Percentiles rank a stretch among this genome's conserved stretches.
Conservation (phyloP, 2,329 filamentous ascomycete genomes). For the Zarea fungicola region DNA sequence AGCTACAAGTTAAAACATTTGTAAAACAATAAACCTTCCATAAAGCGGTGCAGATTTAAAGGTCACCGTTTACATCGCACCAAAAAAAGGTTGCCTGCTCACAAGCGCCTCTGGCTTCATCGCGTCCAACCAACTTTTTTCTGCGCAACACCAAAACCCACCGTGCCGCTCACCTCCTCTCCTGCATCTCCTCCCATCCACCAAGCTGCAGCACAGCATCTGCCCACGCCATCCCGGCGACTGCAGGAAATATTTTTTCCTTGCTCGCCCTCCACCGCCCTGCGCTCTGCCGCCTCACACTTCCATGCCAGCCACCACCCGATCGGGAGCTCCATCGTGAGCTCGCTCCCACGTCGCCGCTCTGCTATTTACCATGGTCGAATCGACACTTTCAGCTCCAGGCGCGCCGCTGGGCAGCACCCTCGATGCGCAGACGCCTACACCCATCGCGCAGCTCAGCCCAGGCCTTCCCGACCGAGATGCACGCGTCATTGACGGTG, state of each 20-base stretch:
- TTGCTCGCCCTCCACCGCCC: too few species aligned
- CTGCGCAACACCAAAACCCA: too few species aligned
- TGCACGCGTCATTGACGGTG: constrained; percentile 54
- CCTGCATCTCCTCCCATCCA: constrained; percentile 4
- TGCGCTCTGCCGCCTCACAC: not conserved
- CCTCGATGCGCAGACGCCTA: constrained; percentile 28
- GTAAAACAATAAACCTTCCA: too few species aligned
- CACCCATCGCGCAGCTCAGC: constrained; percentile 51
- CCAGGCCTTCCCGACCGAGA: constrained; percentile 40
- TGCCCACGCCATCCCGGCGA: not conserved
- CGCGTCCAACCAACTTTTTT: too few species aligned
- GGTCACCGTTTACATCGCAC: too few species aligned
- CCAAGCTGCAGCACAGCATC: too few species aligned
- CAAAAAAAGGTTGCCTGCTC: too few species aligned
- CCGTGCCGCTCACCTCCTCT: constrained; percentile 2
- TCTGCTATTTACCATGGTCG: constrained; percentile 4
- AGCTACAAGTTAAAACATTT: too few species aligned
- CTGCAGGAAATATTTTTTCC: too few species aligned
- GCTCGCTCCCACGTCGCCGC: constrained; percentile 3
- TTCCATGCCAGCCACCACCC: not conserved
- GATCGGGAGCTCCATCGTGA: constrained; percentile 11
- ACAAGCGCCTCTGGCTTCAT: too few species aligned
- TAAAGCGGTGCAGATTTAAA: too few species aligned
- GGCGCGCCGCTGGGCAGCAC: not conserved
- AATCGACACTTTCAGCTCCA: constrained; percentile 6